Base-by-base conservation (phyloP, 768 basidiomycete species). In the Neoboletus subvelutipes region DNA sequence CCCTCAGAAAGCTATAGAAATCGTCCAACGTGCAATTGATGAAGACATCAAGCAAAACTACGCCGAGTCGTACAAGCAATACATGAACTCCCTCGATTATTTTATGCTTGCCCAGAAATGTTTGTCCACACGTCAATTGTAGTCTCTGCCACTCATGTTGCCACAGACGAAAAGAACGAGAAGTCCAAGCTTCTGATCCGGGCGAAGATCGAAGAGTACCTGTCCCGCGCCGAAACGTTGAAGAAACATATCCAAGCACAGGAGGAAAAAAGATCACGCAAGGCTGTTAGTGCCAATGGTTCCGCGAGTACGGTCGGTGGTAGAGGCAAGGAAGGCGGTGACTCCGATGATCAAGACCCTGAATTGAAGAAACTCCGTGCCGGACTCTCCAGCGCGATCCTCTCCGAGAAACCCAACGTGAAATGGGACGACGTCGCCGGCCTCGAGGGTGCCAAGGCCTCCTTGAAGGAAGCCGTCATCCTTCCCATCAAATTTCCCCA, bases 401-500 rank as follows among this genome's bases (percentile, higher is more conserved):
- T 99, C 6, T 80, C 88, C 0, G 97, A 98, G 74, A 96, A 86
- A 63, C 97, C 97, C 9, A 92, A 99, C 71, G 88, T 98, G 40
- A 88, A 87, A 65, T 99, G 97, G 97, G 94, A 98, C 67, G 97
- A 99, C 71, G 96, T 99, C 47, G 97, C 97, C 17, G 97, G 97
- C 47, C 81, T 99, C 11, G 94, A 96, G 67, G 86, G 83, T 28
- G 97, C 96, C 43, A 99, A 98, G 73, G 94, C 95, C 41, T 84
- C 96, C 5, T 76, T 99, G 67, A 98, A 98, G 71, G 97, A 98
- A 72, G 96, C 97, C 37, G 97, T 98, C 70, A 97, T 98, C 69
- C 80, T 99, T n/a, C 97, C 97, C 5, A 98, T 98, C 82, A 98
- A 98, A 73, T 98, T 98, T 66, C 97, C 97, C 2, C 94, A 98